Evolutionary conservation across 176 grass and related monocot genomes (phyloP).

Genomic region (Guadua angustifolia): DNA sequence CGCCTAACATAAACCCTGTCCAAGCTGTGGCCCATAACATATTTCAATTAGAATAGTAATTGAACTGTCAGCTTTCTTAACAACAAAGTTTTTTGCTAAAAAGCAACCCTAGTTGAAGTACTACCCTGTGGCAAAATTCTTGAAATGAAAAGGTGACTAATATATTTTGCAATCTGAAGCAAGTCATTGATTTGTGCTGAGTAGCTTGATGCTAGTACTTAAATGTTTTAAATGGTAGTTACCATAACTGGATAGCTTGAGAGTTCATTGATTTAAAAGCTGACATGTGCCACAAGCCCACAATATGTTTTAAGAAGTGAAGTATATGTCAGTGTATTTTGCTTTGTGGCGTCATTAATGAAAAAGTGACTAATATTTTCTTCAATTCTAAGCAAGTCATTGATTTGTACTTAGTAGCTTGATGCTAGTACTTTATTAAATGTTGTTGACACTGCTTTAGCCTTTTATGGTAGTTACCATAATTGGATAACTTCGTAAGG

Average conservation of each 20-base stretch:
- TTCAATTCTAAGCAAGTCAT: constrained; percentile 21
- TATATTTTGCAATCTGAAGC: constrained; percentile 14
- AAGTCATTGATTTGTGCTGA: constrained; percentile 30
- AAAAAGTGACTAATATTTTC: constrained; percentile 3
- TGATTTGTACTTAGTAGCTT: constrained; percentile 11
- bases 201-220: constrained; percentile 13
- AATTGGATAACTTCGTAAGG: constrained; percentile 22
- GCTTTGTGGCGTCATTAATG: constrained; percentile 27
- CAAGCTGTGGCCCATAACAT: too few species aligned
- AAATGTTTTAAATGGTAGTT: constrained; percentile 19
- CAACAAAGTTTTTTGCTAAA: constrained; percentile 29
- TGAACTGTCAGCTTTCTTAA: constrained; percentile 1
- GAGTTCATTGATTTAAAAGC: constrained; percentile 22
- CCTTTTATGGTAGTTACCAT: constrained; percentile 13
- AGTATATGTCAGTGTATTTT: background rate
- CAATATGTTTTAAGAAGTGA: constrained; percentile 3
- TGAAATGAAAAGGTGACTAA: constrained; percentile 15
- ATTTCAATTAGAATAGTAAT: constrained; percentile 1
- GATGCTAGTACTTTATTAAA: constrained; percentile 5
- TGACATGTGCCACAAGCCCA: background rate
- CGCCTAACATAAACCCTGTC: too few species aligned
- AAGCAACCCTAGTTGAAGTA: background rate
- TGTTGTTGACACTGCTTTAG: background rate
- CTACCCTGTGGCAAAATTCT: background rate
- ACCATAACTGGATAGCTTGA: background rate